phyloP scores from a whole-genome alignment of 495 filamentous ascomycete species.

The Wilcoxina mikolae region DNA sequence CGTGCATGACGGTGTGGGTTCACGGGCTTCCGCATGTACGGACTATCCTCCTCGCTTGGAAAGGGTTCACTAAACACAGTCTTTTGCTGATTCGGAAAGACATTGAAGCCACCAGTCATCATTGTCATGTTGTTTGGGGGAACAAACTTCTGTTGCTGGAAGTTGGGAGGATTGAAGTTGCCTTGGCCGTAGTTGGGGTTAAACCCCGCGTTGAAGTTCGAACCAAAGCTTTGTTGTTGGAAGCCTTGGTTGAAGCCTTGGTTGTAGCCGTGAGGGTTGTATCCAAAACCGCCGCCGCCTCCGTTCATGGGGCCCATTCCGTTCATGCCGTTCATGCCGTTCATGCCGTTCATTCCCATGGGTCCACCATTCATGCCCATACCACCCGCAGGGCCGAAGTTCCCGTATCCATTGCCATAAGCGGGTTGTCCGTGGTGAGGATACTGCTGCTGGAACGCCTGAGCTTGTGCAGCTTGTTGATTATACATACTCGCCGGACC shows the following conservation, averaged over 20 bases:
- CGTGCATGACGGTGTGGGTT: conserved; percentile 83
- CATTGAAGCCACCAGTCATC: neutral
- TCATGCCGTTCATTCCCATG: conserved; percentile 32
- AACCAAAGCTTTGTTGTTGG: conserved; percentile 10
- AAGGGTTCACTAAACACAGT: conserved; percentile 46
- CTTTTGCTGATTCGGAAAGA: conserved; percentile 59
- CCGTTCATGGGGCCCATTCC: conserved; percentile 40
- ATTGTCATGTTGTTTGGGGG: conserved; percentile 13
- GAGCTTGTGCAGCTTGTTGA: too few species aligned
- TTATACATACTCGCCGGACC: conserved; percentile 1
- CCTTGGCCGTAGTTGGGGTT: conserved; percentile 8
- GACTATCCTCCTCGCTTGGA: conserved; percentile 67
- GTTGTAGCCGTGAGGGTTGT: neutral
- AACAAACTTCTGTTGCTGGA: conserved; percentile 10
- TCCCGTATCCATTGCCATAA: conserved; percentile 2
- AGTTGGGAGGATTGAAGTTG: conserved; percentile 3
- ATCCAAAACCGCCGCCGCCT: conserved; percentile 29
- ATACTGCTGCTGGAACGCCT: conserved; percentile 19
- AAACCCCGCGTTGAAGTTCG: conserved; percentile 9
- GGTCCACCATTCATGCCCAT: conserved; percentile 29
- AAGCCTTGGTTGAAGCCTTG: conserved; percentile 28
- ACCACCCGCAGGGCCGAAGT: conserved; percentile 12
- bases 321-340: conserved; percentile 31
- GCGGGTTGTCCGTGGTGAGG: conserved; percentile 15
- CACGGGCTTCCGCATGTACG: conserved; percentile 90